phyloP scores from a whole-genome alignment of 495 filamentous ascomycete species.

The Penicillium turbatum region DNA sequence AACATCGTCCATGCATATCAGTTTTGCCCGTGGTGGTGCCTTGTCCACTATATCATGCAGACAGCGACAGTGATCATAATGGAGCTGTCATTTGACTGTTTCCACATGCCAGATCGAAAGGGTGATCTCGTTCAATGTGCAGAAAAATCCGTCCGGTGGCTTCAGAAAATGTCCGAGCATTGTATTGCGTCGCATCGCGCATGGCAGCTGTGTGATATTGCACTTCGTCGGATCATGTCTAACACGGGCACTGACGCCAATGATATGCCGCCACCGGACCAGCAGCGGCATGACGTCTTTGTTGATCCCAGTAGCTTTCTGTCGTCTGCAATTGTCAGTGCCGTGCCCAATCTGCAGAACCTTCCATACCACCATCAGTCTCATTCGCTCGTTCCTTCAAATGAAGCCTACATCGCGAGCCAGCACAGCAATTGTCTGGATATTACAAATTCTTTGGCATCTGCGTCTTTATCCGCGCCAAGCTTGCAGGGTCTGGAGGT shows the following conservation, averaged over 20 bases:
- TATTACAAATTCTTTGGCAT: slow-evolving; percentile 1
- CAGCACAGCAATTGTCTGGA: background rate
- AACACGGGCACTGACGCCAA: background rate
- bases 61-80: slow-evolving; percentile 56
- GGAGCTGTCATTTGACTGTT: slow-evolving; percentile 53
- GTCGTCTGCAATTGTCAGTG: background rate
- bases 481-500: background rate
- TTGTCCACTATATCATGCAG: slow-evolving; percentile 63
- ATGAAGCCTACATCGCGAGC: background rate
- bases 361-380: no score
- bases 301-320: background rate
- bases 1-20: slow-evolving; percentile 46
- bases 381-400: background rate
- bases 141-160: slow-evolving; percentile 55
- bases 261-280: slow-evolving; percentile 24
- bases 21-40: slow-evolving; percentile 59
- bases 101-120: slow-evolving; percentile 51
- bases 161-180: slow-evolving; percentile 48
- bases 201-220: slow-evolving; percentile 48
- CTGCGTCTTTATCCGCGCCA: background rate
- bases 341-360: background rate
- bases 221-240: slow-evolving; percentile 26
- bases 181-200: slow-evolving; percentile 52
- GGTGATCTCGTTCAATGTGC: slow-evolving; percentile 41
- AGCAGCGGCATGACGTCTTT: background rate